Base-by-base conservation (phyloP, 805 yeast species). In the Zygosaccharomyces kombuchaensis region DNA sequence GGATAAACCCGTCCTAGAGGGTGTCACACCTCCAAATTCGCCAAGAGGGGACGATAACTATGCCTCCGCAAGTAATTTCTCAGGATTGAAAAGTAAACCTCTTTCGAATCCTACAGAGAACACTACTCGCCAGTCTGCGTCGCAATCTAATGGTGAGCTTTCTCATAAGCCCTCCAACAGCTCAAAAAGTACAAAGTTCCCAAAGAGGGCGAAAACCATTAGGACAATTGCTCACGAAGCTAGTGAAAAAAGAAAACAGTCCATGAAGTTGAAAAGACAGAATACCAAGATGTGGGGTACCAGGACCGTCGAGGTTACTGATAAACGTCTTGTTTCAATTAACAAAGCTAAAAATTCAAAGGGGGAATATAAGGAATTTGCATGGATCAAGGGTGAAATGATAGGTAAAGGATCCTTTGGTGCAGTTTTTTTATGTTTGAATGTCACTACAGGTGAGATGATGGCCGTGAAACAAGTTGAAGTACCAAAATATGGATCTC, bases 241-340 rank as follows among this genome's bases (percentile, higher is more conserved):
- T 1, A 73, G 77, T 48, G 81, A 81, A 54, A 79, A 81, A 4
- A 70, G 84, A 26, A 75, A 74, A 42, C 48, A 55, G 52, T 51
- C 63, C 6, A 44, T 48, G 38, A 56, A 51, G 21, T 63, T 91
- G 29, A 73, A 88, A 52, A 72, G 98, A 45, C 76, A 75, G 45
- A 87, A 93, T 59, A 93, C 99, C 1, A 95, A 93, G 68, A 78
- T 93, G 84, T 93, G 99, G 99, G 99, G 99, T 16, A 89, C 87
- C 51, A 83, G 78, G 51, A 95, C 88, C 12, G 83, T 89, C 26
- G 99, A 93, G 66, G 90, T 90, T 25, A 89, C 90, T 1, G 81
- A 91, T 2, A 80, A 77, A 17, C 83, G 79, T 50, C 73, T 75
- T 48, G 83, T 86, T 9, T 77, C 82, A 43, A 80, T 84, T 21